Percentiles rank a stretch among this genome's conserved stretches.
Conservation (phyloP, 75 land plant genomes). For the Cupressus sempervirens region DNA sequence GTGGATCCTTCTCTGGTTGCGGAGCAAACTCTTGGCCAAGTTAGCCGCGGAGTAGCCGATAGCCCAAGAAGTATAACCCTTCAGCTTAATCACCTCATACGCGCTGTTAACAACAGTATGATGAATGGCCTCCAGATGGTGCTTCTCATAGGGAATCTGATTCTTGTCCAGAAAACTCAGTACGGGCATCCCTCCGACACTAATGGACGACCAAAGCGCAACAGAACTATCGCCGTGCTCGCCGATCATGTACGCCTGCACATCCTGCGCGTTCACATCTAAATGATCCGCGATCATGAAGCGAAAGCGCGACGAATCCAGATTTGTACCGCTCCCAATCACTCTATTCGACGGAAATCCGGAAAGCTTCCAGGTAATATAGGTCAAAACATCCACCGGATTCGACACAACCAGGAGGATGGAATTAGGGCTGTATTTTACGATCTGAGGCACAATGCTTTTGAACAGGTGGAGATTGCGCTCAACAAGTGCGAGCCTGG, state of each 20-base stretch:
- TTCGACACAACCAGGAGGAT: constrained; percentile 75
- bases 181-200: constrained; percentile 64
- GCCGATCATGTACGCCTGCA: no score
- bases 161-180: constrained; percentile 43
- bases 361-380: constrained; percentile 76
- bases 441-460: constrained; percentile 55
- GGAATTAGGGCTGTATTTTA: constrained; percentile 52
- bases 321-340: constrained; percentile 29
- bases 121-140: constrained; percentile 46
- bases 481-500: constrained; percentile 61
- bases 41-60: constrained; percentile 83
- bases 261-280: no score
- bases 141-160: constrained; percentile 38
- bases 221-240: no score
- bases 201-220: no score
- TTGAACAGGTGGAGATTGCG: constrained; percentile 51
- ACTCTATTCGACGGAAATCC: constrained; percentile 78
- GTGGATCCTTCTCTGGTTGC: constrained; percentile 40
- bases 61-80: constrained; percentile 92
- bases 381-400: constrained; percentile 77
- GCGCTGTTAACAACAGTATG: constrained; percentile 56
- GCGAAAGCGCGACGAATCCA: no score
- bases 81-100: constrained; percentile 76
- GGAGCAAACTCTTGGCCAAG: constrained; percentile 46
- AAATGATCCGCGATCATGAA: no score